Evolutionary conservation across 257 asterid genomes (phyloP), one percentile per base, ranked within the genome.

Genomic region (Buddleja alternifolia): DNA sequence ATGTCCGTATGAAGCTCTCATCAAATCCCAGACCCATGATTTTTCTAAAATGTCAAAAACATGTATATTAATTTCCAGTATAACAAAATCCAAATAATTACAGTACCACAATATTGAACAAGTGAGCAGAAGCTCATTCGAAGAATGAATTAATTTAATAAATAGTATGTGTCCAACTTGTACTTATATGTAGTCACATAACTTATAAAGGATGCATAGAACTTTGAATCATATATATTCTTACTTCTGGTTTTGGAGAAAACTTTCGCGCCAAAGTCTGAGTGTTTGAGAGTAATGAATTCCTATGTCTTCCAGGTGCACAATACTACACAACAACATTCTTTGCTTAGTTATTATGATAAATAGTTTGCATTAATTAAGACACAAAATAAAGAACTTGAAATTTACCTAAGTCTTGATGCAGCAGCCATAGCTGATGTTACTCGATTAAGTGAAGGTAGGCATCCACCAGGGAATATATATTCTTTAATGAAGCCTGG

Each of bases 381-480:
- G 34, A 36, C 8, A 10, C 56, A 50, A 4, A 50, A 7, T 50
- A 15, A 15, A 2, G 15, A 24, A 41, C 3, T 56, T 17, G 0
- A 16, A 41, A 4, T 66, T 70, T 76, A 85, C 88, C 88, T 71
- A 58, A 85, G 81, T 59, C 92, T 72, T 36, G 92, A 85, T 4
- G 86, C 73, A 63, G 85, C 48, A 54, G 82, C 81, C 87, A 85
- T 85, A 34, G 88, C 86, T 23, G 85, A 78, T 55, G 85, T 83
- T 62, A 85, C 85, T 67, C 84, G 48, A 66, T 86, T 81, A 21
- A 85, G 66, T 36, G 92, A 74, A 74, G 92, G 92, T 39, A 85
- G 25, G 71, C 85, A 80, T 64, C 92, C 92, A 29, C 92, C 92
- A 4, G 92, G 92, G 73, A 85, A 85, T 78, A 85, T 85, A 71